phyloP scores from a whole-genome alignment of 371 early-diverging fungal genomes.

The Choanephora cucurbitarum region DNA sequence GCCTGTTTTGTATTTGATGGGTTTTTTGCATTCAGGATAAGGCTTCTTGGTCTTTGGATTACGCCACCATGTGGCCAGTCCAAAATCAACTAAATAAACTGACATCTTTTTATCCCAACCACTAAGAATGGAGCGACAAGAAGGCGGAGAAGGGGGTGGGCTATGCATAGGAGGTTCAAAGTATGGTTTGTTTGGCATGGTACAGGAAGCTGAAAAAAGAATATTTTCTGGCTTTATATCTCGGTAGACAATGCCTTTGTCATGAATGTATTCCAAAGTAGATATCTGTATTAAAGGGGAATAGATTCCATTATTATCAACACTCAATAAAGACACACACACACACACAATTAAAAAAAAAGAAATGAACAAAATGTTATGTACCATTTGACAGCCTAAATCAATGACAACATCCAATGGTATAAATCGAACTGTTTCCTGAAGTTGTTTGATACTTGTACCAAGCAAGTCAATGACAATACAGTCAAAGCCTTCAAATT shows the following conservation, averaged over 20 bases:
- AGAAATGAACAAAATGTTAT: constrained; percentile 1
- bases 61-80: constrained; percentile 56
- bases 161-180: background rate
- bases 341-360: constrained; percentile 1
- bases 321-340: too few relatives aligned
- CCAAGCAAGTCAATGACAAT: constrained; percentile 97
- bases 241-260: constrained; percentile 89
- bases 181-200: constrained; percentile 1
- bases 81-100: constrained; percentile 59
- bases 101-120: constrained; percentile 24
- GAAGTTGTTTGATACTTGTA: constrained; percentile 89
- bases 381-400: constrained; percentile 56
- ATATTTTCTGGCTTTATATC: constrained; percentile 99
- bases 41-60: constrained; percentile 48
- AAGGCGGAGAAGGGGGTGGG: constrained; percentile 18
- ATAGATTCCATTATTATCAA: too few relatives aligned
- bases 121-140: constrained; percentile 21
- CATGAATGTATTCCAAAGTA: constrained; percentile 88
- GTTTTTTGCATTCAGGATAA: constrained; percentile 47
- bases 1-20: constrained; percentile 56
- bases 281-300: constrained; percentile 59
- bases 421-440: constrained; percentile 37
- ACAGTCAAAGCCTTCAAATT: constrained; percentile 86
- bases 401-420: constrained; percentile 49
- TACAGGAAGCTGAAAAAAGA: constrained; percentile 36